phyloP scores from a whole-genome alignment of 1,284 basidiomycete species.

The Irpex lacteus region DNA sequence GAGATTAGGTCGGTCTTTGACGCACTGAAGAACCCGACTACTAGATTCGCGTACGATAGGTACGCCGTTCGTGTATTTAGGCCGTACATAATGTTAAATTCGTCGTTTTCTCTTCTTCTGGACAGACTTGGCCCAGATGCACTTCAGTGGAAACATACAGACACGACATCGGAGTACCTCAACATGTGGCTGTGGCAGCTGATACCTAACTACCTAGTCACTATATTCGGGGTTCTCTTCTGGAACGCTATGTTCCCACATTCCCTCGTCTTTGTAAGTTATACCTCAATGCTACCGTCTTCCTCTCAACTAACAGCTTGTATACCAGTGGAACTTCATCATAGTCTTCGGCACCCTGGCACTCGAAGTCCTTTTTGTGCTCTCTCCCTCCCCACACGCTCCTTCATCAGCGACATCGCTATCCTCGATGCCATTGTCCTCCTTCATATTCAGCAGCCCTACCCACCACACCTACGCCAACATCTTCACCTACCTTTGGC shows the following conservation, averaged over 20 bases:
- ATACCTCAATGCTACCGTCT: slow-evolving; percentile 5
- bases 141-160: slow-evolving; percentile 63
- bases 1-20: slow-evolving; percentile 76
- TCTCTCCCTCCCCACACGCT: slow-evolving; percentile 44
- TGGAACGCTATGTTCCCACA: slow-evolving; percentile 54
- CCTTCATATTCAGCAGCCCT: slow-evolving; percentile 29
- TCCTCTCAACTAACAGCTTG: background rate
- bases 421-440: slow-evolving; percentile 18
- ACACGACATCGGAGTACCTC: slow-evolving; percentile 63
- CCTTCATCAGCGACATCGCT: slow-evolving; percentile 25
- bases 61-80: slow-evolving; percentile 26
- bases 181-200: slow-evolving; percentile 64
- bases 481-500: slow-evolving; percentile 54
- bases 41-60: slow-evolving; percentile 86
- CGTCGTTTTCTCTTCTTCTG: slow-evolving; percentile 10
- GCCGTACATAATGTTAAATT: background rate
- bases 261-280: slow-evolving; percentile 64
- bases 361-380: slow-evolving; percentile 60
- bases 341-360: slow-evolving; percentile 59
- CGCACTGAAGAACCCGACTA: slow-evolving; percentile 73
- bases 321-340: slow-evolving; percentile 70
- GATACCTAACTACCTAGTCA: slow-evolving; percentile 71
- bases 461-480: slow-evolving; percentile 22
- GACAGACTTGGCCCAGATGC: slow-evolving; percentile 74
- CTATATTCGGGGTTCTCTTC: slow-evolving; percentile 58